Conservation (phyloP, 495 filamentous ascomycete genomes). For the Trichoderma orchidacearum region DNA sequence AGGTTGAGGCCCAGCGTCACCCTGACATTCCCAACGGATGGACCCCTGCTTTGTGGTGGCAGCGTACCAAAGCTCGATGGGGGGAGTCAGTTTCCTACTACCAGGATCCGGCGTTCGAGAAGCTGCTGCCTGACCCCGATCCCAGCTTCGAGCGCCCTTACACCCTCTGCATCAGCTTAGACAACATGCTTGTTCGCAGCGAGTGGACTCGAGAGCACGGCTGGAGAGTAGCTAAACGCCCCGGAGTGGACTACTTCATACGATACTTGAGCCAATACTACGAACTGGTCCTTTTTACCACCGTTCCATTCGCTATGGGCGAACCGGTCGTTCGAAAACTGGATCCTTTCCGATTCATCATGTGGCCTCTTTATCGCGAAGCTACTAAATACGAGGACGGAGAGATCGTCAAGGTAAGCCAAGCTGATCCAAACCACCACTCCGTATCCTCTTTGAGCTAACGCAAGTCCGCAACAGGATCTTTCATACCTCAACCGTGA, state of each 20-base stretch:
- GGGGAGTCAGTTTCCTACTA: conserved; percentile 74
- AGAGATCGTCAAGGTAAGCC: conserved; percentile 82
- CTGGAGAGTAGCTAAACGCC: conserved; percentile 90
- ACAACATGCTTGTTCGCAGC: conserved; percentile 86
- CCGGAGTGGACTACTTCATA: conserved; percentile 93
- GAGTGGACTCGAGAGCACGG: conserved; percentile 90
- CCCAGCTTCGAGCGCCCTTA: conserved; percentile 74
- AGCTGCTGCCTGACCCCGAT: conserved; percentile 81
- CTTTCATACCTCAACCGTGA: conserved; percentile 92
- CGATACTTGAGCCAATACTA: conserved; percentile 95
- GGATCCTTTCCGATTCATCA: conserved; percentile 90
- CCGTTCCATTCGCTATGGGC: conserved; percentile 61
- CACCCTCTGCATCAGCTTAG: conserved; percentile 81
- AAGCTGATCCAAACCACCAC: too few species aligned
- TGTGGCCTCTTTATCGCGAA: conserved; percentile 89
- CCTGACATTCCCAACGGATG: conserved; percentile 56
- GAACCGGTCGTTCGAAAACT: conserved; percentile 85
- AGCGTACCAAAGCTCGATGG: conserved; percentile 59
- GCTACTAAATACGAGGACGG: conserved; percentile 91
- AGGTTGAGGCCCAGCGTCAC: conserved; percentile 56
- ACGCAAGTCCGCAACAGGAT: too few species aligned
- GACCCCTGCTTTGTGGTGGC: conserved; percentile 51
- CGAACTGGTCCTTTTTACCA: conserved; percentile 91
- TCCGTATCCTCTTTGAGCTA: too few species aligned
- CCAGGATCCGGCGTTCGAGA: conserved; percentile 89